Evolutionary conservation across 768 basidiomycete species (phyloP), one percentile per base, ranked within the genome.

Genomic region (Pulveroboletus sp.): DNA sequence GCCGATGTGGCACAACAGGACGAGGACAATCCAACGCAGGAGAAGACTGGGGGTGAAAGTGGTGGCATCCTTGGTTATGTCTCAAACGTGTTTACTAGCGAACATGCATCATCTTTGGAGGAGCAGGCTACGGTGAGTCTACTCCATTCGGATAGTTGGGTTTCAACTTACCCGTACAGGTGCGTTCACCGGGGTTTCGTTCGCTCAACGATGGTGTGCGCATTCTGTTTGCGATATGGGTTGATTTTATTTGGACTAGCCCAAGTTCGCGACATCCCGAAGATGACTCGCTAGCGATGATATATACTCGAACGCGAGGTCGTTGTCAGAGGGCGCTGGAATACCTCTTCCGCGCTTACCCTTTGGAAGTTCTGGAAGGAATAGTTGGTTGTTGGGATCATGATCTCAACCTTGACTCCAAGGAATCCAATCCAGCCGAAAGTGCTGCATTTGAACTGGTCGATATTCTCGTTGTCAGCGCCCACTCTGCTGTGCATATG

Each of bases 401-500:
- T 36, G 80, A 81, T 56, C 62, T 70, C 32, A 55, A 69, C 54
- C 78, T 83, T 61, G 58, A 82, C 36, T 43, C 50, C 42, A 53
- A 75, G 70, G 70, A 73, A 42, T 63, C 74, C 26, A 66, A 65
- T 37, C 53, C 68, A 5, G 66, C 74, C 2, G 71, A 74, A 39
- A 74, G 76, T 28, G 75, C 79, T 6, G 76, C 86, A 2, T 95
- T 94, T 60, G 86, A 93, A 49, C 74, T 95, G 21, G 73, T 95
- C 11, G 93, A 96, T 63, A 71, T 84, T 14, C 78, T 98, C 28
- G 79, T 93, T 7, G 76, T 89, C 4, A 95, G 80, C 62, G 87
- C 93, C 4, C 92, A 93, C 59, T 86, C 78, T 47, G 83, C 89
- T 8, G 92, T 97, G 1, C 84, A 91, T 54, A 85, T 94, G 78